Conservation (phyloP, 352 stramenopile species). For the Phytopythium oedochilum region DNA sequence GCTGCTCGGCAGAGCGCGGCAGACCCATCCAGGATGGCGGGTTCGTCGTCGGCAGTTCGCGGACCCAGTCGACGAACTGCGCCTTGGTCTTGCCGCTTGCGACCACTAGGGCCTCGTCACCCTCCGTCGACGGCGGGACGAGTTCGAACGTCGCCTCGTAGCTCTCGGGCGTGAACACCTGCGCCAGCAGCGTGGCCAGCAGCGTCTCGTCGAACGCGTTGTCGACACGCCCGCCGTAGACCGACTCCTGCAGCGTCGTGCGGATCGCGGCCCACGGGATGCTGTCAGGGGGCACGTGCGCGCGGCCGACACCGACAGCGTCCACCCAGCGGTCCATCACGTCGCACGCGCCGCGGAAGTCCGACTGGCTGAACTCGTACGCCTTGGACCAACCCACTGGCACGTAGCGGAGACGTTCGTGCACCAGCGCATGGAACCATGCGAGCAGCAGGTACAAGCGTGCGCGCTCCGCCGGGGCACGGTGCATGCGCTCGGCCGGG, state of each 20-base stretch:
- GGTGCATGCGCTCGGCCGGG: conserved; percentile 88
- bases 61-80: conserved; percentile 90
- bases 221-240: conserved; percentile 98
- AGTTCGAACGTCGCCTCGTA: conserved; percentile 91
- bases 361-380: conserved; percentile 99
- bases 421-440: conserved; percentile 98
- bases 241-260: conserved; percentile 93
- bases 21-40: conserved; percentile 92
- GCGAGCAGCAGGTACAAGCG: conserved; percentile 96
- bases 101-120: conserved; percentile 62
- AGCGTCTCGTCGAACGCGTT: conserved; percentile 96
- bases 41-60: conserved; percentile 85
- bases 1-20: conserved; percentile 88
- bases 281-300: conserved; percentile 92
- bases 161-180: conserved; percentile 91
- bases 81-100: conserved; percentile 89
- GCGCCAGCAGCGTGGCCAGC: conserved; percentile 92
- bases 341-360: conserved; percentile 96
- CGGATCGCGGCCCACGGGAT: conserved; percentile 98
- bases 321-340: conserved; percentile 98
- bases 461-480: conserved; percentile 79
- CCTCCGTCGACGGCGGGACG: conserved; percentile 50
- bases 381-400: conserved; percentile 97
- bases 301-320: conserved; percentile 70
- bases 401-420: conserved; percentile 97